Base-by-base conservation (phyloP, 257 asterid species). In the Capsicum baccatum region DNA sequence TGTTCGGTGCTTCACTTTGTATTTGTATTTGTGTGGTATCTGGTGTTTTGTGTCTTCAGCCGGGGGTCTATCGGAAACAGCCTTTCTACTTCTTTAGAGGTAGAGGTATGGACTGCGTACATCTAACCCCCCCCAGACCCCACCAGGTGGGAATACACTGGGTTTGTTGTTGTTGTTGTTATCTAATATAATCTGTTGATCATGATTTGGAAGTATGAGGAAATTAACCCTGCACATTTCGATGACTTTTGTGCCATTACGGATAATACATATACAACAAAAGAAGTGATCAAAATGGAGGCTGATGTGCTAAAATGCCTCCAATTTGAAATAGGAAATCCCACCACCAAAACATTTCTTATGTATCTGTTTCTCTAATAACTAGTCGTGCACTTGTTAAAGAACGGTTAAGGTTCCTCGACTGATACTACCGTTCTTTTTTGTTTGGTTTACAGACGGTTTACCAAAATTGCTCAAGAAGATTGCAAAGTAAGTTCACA, bases 231-330 rank as follows among this genome's bases (percentile, higher is more conserved):
- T 71, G 96, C 97, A 6, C 87, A 92, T 9, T 96, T 94, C 52
- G 93, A 90, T 54, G 95, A 91, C n/a, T 96, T 94, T 55, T 90
- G 94, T 86, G 90, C 91, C 83, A 93, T 94, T 26, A 96, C 99
- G 6, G 98, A 94, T 82, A 90, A 92, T 67, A 92, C 97, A 0
- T 96, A 91, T 66, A 79, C 88, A 0, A 93, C 84, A 86, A 86
- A 90, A 52, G 96, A 94, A 9, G 91, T 96, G 10, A 93, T 96
- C 83, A 89, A 90, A 55, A 96, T 94, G 99, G 99, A 96, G 88
- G 92, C 97, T 10, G 93, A 92, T 88, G 90, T 96, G 69, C 97
- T 96, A 64, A 88, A 88, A 26, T 85, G 90, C 50, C 98, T 96
- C 69, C 86, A 86, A 37, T 94, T 94, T 83, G 98, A 96, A 91